Evolutionary conservation across 176 grass and related monocot genomes (phyloP).

Genomic region (Triticum timopheevii): DNA sequence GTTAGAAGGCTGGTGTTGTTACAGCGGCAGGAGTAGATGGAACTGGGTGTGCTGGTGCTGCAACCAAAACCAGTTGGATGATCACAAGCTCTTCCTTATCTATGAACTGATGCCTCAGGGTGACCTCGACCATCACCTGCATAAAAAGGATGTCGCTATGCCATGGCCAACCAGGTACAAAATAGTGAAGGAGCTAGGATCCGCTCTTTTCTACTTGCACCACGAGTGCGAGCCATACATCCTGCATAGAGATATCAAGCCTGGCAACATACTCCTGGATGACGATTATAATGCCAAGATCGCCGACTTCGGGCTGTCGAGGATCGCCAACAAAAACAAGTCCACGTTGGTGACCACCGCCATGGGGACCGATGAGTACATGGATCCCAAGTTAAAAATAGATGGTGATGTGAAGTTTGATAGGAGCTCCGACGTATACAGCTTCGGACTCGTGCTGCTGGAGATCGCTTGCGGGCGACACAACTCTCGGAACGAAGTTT

Average conservation of each 20-base stretch:
- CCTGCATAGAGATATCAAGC: neutral
- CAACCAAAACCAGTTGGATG: neutral
- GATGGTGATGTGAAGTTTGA: neutral
- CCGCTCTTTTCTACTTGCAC: neutral
- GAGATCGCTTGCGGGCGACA: neutral
- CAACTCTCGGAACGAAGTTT: neutral
- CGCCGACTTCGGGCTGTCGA: neutral
- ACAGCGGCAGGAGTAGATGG: neutral
- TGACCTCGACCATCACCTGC: neutral
- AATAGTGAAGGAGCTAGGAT: neutral
- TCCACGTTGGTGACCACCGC: neutral
- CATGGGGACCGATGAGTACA: neutral
- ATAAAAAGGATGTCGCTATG: neutral
- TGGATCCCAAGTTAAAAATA: neutral
- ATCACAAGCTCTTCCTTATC: neutral
- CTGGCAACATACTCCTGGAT: neutral
- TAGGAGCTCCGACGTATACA: neutral
- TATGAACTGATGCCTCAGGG: neutral
- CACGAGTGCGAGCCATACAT: neutral
- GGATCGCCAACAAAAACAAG: neutral
- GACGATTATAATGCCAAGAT: neutral
- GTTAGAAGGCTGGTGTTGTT: neutral
- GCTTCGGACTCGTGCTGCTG: neutral
- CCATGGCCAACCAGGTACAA: constrained; percentile 1
- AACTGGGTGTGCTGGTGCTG: neutral